These are phyloP conservation scores for Apiospora marii DNA, from an alignment of 2,329 filamentous ascomycete genomes.

Conservation along the genomic window DNA sequence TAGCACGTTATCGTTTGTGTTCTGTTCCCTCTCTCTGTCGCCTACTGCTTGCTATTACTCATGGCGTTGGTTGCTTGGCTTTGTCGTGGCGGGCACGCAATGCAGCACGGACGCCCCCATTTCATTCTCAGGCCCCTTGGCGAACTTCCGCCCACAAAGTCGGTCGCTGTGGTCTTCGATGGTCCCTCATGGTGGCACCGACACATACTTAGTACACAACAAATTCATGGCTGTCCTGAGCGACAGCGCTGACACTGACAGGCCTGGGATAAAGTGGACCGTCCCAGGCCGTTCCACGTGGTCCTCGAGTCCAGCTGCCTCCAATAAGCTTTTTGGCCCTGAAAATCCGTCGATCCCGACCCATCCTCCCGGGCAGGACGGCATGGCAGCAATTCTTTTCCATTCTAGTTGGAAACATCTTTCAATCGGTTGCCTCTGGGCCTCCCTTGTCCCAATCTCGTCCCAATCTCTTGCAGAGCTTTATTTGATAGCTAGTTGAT, in stretches of 20 bases:
- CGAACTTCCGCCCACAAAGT: not conserved
- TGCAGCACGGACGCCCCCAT: not conserved
- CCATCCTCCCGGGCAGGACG: not conserved
- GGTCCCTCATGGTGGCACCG: not conserved
- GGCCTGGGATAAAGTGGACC: not conserved
- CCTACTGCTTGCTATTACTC: not conserved
- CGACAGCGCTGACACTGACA: not conserved
- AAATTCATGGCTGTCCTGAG: not conserved
- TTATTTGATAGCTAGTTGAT: not conserved
- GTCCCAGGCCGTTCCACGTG: not conserved
- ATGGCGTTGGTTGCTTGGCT: not conserved
- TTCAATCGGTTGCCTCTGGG: not conserved
- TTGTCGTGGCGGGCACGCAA: not conserved
- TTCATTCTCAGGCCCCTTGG: not conserved
- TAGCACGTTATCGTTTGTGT: not conserved
- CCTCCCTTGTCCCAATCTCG: not conserved
- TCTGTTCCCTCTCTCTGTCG: not conserved
- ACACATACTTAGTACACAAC: not conserved
- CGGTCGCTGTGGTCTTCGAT: not conserved
- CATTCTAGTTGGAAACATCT: not conserved
- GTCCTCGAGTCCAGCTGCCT: not conserved
- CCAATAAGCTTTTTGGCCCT: not conserved
- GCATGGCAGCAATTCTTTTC: not conserved
- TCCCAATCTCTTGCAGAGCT: not conserved
- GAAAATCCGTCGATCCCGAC: constrained; percentile 2